These are phyloP conservation scores for Irpex sp. DNA, from an alignment of 1,284 basidiomycete genomes.

Conservation along the genomic window DNA sequence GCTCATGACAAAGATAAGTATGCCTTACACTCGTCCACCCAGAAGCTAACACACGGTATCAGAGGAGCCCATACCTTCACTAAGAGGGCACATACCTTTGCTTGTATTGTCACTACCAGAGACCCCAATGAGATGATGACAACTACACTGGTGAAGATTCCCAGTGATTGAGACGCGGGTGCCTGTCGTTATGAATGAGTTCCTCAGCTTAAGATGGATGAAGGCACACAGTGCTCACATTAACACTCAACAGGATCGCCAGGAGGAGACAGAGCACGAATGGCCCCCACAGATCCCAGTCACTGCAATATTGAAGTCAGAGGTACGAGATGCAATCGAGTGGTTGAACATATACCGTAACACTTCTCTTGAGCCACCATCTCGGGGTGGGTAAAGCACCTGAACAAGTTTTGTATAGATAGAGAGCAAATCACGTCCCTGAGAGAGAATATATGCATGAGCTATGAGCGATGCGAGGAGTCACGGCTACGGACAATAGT, in stretches of 20 bases:
- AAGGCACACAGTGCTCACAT: conserved; percentile 45
- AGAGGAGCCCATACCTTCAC: background rate
- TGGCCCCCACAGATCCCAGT: conserved; percentile 97
- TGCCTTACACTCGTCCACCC: conserved; percentile 85
- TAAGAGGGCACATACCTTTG: conserved; percentile 52
- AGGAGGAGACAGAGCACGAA: conserved; percentile 80
- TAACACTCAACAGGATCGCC: conserved; percentile 84
- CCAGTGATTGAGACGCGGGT: conserved; percentile 75
- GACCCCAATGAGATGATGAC: conserved; percentile 88
- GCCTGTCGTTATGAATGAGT: conserved; percentile 45
- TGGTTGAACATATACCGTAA: conserved; percentile 42
- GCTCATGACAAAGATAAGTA: background rate
- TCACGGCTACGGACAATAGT: conserved; percentile 68
- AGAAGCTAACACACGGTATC: conserved; percentile 49
- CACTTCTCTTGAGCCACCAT: conserved; percentile 70
- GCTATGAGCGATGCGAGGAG: background rate
- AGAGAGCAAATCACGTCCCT: conserved; percentile 84
- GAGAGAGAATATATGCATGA: conserved; percentile 1
- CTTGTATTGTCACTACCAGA: conserved; percentile 86
- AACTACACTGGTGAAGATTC: conserved; percentile 88
- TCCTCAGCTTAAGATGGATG: background rate
- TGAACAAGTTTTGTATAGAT: conserved; percentile 91
- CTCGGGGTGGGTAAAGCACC: conserved; percentile 82
- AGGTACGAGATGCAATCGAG: conserved; percentile 4
- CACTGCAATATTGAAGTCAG: conserved; percentile 38